Evolutionary conservation across 192 early-diverging fungal species (phyloP).

Genomic region (Mycoemilia scoparia): DNA sequence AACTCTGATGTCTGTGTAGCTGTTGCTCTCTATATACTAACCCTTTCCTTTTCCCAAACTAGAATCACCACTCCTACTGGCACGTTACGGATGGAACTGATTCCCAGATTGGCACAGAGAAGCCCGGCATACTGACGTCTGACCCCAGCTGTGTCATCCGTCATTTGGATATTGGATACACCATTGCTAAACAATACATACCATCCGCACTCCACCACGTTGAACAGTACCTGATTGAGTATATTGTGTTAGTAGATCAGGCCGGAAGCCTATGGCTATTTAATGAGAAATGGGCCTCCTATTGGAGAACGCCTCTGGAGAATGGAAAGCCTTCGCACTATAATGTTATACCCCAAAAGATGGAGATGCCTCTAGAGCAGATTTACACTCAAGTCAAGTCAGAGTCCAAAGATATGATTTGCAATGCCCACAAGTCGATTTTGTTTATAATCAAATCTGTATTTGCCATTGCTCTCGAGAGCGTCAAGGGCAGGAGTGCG

Average conservation of each 20-base stretch:
- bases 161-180: constrained; percentile 25
- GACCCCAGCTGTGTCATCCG: constrained; percentile 19
- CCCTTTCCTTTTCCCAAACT: constrained; percentile 5
- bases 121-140: constrained; percentile 16
- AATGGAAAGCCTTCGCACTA: constrained; percentile 12
- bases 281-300: constrained; percentile 3
- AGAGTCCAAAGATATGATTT: too few relatives aligned
- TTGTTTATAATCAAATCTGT: constrained; percentile 10
- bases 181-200: constrained; percentile 9
- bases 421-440: constrained; percentile 4
- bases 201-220: constrained; percentile 8
- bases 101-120: too few relatives aligned
- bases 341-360: constrained; percentile 8
- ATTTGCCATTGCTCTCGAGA: neutral
- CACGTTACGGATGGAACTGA: too few relatives aligned
- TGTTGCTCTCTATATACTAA: constrained; percentile 20
- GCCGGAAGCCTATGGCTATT: constrained; percentile 16
- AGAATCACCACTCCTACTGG: constrained; percentile 3
- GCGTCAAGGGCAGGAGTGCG: constrained; percentile 6
- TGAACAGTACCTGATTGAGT: constrained; percentile 7
- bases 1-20: too few relatives aligned
- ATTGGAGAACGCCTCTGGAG: constrained; percentile 1
- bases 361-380: too few relatives aligned
- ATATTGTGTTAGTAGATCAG: constrained; percentile 17
- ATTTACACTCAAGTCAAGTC: too few relatives aligned